Evolutionary conservation across 2,329 filamentous ascomycete species (phyloP), one percentile per base, ranked within the genome.

Genomic region (Trichoderma sp.): DNA sequence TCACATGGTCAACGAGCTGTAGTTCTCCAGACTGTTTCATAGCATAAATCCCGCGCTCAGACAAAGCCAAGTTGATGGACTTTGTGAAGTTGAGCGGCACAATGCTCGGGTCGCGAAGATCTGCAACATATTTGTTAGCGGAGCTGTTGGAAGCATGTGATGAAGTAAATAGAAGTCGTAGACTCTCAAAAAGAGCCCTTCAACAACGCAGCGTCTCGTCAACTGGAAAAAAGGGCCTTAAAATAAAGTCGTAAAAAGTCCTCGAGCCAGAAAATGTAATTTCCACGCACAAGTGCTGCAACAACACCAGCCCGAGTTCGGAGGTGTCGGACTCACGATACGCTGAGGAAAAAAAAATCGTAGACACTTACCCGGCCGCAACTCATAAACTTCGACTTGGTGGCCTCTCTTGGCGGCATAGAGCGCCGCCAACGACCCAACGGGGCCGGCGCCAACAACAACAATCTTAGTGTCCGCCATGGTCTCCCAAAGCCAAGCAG

Each of bases 1-100:
- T 85, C 37, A 98, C 88, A 74, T 89, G 85, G 14, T 94, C 86
- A 37, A 97, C 83, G 43, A 98, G 86, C 3, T 84, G 86, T 3
- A 88, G 81, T 37, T 89, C 86, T 31, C 88, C 87, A 1, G 92
- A 88, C 74, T 92, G 84, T 64, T 88, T 87, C 81, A 99, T 90
- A 27, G 95, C 92, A 79, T 96, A 92, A 78, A 98, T 94, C 37
- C 96, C 96, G 70, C 96, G 89, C 78, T 98, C 94, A 0, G 96
- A 98, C 0, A 99, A 85, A 27, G 96, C 95, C 68, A 99, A 83
- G 77, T 99, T 99, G 83, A 99, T 99, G n/a, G 96, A 98, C 79
- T 94, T 97, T 71, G 94, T 97, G 77, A 97, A 97, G 80, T 97
- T 97, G 71, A 98, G 85, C 3, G 95, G 94, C 35, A 90, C 89